Base-by-base conservation (phyloP, 768 basidiomycete species). In the Podaxis pistillaris region DNA sequence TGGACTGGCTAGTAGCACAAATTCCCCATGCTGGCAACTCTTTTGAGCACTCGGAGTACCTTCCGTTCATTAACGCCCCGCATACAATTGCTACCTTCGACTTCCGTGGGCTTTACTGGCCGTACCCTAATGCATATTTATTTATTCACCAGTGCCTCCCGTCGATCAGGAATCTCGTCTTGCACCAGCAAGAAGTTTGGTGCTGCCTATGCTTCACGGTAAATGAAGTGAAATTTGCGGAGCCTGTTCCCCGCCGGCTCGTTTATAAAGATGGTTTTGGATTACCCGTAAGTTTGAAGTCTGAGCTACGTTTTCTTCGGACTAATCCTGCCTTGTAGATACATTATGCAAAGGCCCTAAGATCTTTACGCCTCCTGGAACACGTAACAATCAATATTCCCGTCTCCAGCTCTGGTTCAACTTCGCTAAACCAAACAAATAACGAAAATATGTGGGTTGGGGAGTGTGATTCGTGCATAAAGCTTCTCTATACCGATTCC, bases 121-220 rank as follows among this genome's bases (percentile, higher is more conserved):
- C 57, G 12, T 5, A 33, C 8, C 57, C 57, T 11, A 49, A 26
- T 3, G 33, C 46, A 30, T 49, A 58, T 22, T 17, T 26, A 7
- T 58, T 58, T 15, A 58, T 58, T 12, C 57, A 46, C 9, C 40
- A n/a, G 6, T 44, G 56, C 26, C 41, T 57, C 0, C 24, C 56
- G 24, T 44, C 26, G 19, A 57, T 63, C 49, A 49, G 19, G 57
- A 53, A 44, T 6, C 38, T 63, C 41, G 19, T 41, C 2, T 19
- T 63, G 8, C 24, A 52, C 19, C 56, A 53, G 36, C 24, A 19
- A n/a, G 15, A 44, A 11, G n/a, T 54, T 11, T 63, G 57, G 51
- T 63, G 62, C 30, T 30, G 47, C n/a, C 57, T 63, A 9, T 63
- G 63, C 33, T 53, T 44, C n/a, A 41, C 53, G 17, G 40, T 30